A percentile compares a stretch with the other conserved stretches of the same genome.
These are phyloP conservation scores for Neolentinus lepideus DNA, from an alignment of 1,284 basidiomycete species.

Conservation along the genomic window DNA sequence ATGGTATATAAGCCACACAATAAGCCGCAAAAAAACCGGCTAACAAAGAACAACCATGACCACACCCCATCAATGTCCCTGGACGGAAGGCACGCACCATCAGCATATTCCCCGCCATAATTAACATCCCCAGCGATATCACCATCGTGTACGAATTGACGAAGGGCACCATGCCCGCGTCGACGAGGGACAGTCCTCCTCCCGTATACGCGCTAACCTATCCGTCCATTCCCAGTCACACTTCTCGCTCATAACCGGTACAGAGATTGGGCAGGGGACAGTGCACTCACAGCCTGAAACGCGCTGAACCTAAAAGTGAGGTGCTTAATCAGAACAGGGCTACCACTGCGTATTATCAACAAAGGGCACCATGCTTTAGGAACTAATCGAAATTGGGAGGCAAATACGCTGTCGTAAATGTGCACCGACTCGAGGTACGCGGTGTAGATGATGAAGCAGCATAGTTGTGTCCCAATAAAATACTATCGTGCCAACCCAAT, in stretches of 20 bases:
- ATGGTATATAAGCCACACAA: conserved; percentile 43
- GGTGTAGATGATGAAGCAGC: conserved; percentile 53
- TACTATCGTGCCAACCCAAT: conserved; percentile 23
- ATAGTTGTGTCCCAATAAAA: conserved; percentile 41
- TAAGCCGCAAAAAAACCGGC: conserved; percentile 35
- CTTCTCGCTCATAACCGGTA: too few relatives aligned
- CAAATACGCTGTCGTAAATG: conserved; percentile 39
- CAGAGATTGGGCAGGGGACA: background rate
- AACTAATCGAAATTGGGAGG: conserved; percentile 34
- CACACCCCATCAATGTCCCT: background rate
- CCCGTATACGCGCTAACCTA: conserved; percentile 45
- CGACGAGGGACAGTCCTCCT: conserved; percentile 46
- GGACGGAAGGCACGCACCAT: conserved; percentile 4
- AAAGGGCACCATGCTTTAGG: conserved; percentile 39
- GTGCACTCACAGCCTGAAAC: conserved; percentile 20
- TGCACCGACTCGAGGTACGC: conserved; percentile 39
- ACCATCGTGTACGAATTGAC: conserved; percentile 39
- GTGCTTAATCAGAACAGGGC: conserved; percentile 30
- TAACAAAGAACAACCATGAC: background rate
- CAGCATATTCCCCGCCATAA: conserved; percentile 5
- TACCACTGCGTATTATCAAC: background rate
- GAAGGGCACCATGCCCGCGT: conserved; percentile 51
- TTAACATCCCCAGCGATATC: conserved; percentile 29
- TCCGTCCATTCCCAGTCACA: too few relatives aligned
- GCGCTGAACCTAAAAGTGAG: conserved; percentile 30